These are phyloP conservation scores for Plasmopara muralis DNA, from an alignment of 352 stramenopile genomes.

Conservation along the genomic window DNA sequence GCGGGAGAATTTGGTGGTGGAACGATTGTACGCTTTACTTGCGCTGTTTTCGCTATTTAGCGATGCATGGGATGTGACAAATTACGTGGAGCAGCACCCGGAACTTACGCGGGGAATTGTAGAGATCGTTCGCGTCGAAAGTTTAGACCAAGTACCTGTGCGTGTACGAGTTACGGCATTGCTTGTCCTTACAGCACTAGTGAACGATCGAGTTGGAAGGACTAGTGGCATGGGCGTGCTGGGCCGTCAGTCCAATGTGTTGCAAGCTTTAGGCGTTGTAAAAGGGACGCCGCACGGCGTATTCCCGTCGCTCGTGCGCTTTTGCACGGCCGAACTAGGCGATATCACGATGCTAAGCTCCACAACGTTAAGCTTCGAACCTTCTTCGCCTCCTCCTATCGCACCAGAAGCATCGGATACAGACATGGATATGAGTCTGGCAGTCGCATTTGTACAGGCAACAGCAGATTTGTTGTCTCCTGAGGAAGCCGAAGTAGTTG, in stretches of 20 bases:
- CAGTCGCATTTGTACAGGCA: slow-evolving; percentile 83
- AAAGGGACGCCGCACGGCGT: slow-evolving; percentile 74
- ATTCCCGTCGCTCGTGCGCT: slow-evolving; percentile 78
- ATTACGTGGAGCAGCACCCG: slow-evolving; percentile 71
- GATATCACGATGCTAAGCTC: slow-evolving; percentile 19
- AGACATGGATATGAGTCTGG: slow-evolving; percentile 86
- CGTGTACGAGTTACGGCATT: slow-evolving; percentile 53
- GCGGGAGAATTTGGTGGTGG: slow-evolving; percentile 52
- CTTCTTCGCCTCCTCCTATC: slow-evolving; percentile 11
- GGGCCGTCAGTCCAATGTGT: slow-evolving; percentile 71
- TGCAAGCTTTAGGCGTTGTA: slow-evolving; percentile 65
- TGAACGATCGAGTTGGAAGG: slow-evolving; percentile 66
- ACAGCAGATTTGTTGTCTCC: slow-evolving; percentile 66
- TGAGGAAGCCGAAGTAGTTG: slow-evolving; percentile 57
- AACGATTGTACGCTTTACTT: slow-evolving; percentile 59
- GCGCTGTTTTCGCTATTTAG: slow-evolving; percentile 73
- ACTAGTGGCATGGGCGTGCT: slow-evolving; percentile 60
- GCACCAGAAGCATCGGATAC: slow-evolving; percentile 51
- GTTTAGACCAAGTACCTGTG: slow-evolving; percentile 46
- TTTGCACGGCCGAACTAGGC: slow-evolving; percentile 66
- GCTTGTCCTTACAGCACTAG: slow-evolving; percentile 70
- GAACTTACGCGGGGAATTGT: slow-evolving; percentile 66
- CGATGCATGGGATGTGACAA: slow-evolving; percentile 67
- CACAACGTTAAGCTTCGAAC: slow-evolving; percentile 4
- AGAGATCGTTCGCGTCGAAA: slow-evolving; percentile 72